Evolutionary conservation across 2,329 filamentous ascomycete genomes (phyloP).

Genomic region (Colletotrichum sp.): DNA sequence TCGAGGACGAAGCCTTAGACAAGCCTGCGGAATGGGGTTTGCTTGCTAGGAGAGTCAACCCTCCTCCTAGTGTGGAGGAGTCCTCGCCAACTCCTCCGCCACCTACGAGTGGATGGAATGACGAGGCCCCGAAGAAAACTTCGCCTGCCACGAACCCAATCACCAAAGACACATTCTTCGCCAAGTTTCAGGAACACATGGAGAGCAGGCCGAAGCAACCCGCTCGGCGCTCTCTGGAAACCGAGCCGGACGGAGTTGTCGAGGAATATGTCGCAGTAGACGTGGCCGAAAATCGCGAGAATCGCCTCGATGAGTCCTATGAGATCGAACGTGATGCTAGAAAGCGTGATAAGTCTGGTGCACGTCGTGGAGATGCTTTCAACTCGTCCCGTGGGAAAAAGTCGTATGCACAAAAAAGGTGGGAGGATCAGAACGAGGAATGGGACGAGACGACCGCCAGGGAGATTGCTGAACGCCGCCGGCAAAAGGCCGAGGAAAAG

Average conservation of each 20-base stretch:
- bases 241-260: neutral
- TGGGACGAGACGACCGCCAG: slow-evolving; percentile 42
- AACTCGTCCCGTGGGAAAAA: slow-evolving; percentile 4
- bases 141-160: neutral
- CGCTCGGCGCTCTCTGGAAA: neutral
- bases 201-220: neutral
- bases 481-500: slow-evolving; percentile 47
- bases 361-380: neutral
- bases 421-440: slow-evolving; percentile 35
- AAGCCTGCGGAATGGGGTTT: neutral
- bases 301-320: slow-evolving; percentile 17
- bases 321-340: slow-evolving; percentile 17
- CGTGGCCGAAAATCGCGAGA: neutral
- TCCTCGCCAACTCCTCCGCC: neutral
- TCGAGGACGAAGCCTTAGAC: neutral
- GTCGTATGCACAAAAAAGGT: neutral
- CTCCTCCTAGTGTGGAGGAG: neutral
- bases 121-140: neutral
- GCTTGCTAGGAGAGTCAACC: neutral
- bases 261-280: neutral
- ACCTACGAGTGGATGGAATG: neutral
- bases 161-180: neutral
- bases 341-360: slow-evolving; percentile 4
- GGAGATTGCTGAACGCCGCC: slow-evolving; percentile 42
- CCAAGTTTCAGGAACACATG: neutral